A percentile compares a stretch with the other conserved stretches of the same genome.
Conservation (phyloP, 2,329 filamentous ascomycete genomes). For the Tothia fuscella region DNA sequence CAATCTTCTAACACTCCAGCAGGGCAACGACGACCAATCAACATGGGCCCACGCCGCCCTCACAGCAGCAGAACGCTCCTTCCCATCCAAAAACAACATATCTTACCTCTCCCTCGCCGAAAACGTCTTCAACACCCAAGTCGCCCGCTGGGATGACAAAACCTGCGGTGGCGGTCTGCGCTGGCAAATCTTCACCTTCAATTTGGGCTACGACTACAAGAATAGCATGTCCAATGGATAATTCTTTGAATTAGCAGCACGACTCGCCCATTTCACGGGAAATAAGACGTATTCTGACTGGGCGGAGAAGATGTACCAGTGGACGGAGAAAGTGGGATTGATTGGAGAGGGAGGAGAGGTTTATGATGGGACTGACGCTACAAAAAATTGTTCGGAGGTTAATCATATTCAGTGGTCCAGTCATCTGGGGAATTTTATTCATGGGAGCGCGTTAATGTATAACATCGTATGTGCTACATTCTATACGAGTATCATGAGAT, state of each 20-base stretch:
- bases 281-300: slow-evolving; percentile 68
- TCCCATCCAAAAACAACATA: slow-evolving; percentile 26
- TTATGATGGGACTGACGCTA: slow-evolving; percentile 37
- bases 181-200: slow-evolving; percentile 77
- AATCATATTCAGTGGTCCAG: slow-evolving; percentile 52
- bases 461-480: slow-evolving; percentile 3
- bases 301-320: slow-evolving; percentile 56
- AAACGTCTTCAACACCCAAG: slow-evolving; percentile 70
- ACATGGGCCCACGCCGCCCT: slow-evolving; percentile 48
- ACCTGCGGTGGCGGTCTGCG: slow-evolving; percentile 63
- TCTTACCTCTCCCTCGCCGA: slow-evolving; percentile 63
- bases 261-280: slow-evolving; percentile 65
- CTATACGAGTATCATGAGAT: slow-evolving; percentile 4
- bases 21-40: slow-evolving; percentile 45
- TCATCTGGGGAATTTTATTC: slow-evolving; percentile 52
- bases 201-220: slow-evolving; percentile 52
- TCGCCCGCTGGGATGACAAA: slow-evolving; percentile 53
- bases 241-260: slow-evolving; percentile 47
- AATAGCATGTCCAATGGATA: slow-evolving; percentile 47
- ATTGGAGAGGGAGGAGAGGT: slow-evolving; percentile 37
- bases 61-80: slow-evolving; percentile 41
- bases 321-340: slow-evolving; percentile 30
- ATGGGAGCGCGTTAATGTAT: slow-evolving; percentile 29
- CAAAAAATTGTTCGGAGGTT: slow-evolving; percentile 35
- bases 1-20: slow-evolving; percentile 13